Base-by-base conservation (phyloP, 192 early-diverging fungal genomes). In the Gryganskiella cystojenkinii region DNA sequence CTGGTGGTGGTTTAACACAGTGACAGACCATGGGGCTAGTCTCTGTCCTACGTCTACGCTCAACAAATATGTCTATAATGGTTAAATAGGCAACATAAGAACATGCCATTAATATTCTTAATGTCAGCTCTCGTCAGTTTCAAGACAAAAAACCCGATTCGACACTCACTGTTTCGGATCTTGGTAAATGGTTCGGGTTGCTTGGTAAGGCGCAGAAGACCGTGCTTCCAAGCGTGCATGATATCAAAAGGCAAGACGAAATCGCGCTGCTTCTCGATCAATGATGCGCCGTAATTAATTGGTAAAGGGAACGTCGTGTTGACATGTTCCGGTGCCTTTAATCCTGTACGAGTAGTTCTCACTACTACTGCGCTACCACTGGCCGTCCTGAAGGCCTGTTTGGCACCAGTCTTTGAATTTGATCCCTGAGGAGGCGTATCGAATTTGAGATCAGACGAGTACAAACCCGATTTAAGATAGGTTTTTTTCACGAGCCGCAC, bases 161-260 rank as follows among this genome's bases (percentile, higher is more conserved):
- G n/a, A 17, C 4, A 45, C 87, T 62, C 79, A 93, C 88, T 89
- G 45, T 80, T 84, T 51, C 65, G 60, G 34, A 93, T 87, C 35
- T 83, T 84, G 27, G 61, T 75, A 75, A 85, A 91, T 24, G 80
- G 65, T 50, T 73, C 69, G 14, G 87, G 87, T 24, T 82, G 65
- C 17, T 64, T 71, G 42, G 46, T 56, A 46, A 65, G 62, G 11
- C 63, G 62, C 53, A 73, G 53, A 19, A 73, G 22, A 17, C 82
- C 79, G 17, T 45, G 51, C 4, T 85, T 64, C 53, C 78, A 89
- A 30, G 80, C 80, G 28, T 80, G 81, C 61, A 83, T 69, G 24
- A 95, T 79, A 81, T 94, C 91, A 54, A 79, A 87, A 1, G 93
- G 87, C 2, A 95, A 56, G 8, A 60, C 57, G 67, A 95, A 95